Evolutionary conservation across 805 yeast species (phyloP).

Genomic region (Candida xiaguanensis): DNA sequence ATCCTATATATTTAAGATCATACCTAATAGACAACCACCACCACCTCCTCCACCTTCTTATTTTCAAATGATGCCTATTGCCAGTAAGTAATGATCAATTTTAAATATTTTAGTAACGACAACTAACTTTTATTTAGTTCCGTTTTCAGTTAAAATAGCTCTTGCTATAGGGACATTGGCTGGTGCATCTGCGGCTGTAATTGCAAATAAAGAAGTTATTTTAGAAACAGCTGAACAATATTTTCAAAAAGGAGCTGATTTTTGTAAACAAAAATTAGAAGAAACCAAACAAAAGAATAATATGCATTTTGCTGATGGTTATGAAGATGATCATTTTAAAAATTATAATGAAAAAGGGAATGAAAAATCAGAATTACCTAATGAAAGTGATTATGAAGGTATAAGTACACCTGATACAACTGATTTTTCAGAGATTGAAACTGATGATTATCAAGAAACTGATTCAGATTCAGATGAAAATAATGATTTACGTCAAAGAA

Average conservation of each 20-base stretch:
- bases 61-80: conserved; percentile 8
- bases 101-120: too few relatives aligned
- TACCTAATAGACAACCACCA: too few relatives aligned
- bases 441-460: conserved; percentile 8
- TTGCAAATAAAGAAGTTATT: conserved; percentile 25
- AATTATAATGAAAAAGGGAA: conserved; percentile 4
- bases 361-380: conserved; percentile 3
- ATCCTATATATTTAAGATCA: too few relatives aligned
- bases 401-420: conserved; percentile 16
- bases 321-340: conserved; percentile 13
- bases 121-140: conserved; percentile 20
- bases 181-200: conserved; percentile 32
- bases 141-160: conserved; percentile 30
- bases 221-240: conserved; percentile 26
- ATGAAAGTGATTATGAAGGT: conserved; percentile 14
- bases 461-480: conserved; percentile 7
- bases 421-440: conserved; percentile 12
- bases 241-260: conserved; percentile 28
- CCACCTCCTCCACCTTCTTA: too few relatives aligned
- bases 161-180: conserved; percentile 28
- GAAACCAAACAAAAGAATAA: conserved; percentile 14
- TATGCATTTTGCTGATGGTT: conserved; percentile 19
- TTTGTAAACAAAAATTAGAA: conserved; percentile 19
- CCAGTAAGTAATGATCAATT: conserved; percentile 11
- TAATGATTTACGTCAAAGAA: not conserved